phyloP scores from a whole-genome alignment of 2,329 filamentous ascomycete species.

The Ceratocystis diversiconidia region DNA sequence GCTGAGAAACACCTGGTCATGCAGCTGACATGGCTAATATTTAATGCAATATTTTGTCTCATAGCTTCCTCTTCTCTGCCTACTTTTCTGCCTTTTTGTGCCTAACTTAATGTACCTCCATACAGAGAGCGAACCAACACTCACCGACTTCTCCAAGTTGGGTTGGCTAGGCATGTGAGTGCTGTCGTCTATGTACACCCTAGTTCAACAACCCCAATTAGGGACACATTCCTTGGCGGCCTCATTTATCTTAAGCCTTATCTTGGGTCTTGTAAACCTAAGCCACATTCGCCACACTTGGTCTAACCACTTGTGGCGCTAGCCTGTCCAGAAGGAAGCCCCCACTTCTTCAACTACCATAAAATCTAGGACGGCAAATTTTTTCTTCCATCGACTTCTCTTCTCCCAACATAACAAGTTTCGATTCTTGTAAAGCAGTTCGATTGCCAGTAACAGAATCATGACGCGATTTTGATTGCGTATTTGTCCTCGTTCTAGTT shows the following conservation, averaged over 20 bases:
- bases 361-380: constrained; percentile 17
- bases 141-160: constrained; percentile 12
- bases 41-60: neutral
- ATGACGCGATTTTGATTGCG: constrained; percentile 6
- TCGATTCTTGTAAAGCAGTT: neutral
- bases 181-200: neutral
- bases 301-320: constrained; percentile 10
- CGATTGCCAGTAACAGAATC: neutral
- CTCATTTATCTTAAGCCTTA: constrained; percentile 9
- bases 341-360: constrained; percentile 14
- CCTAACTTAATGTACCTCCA: constrained; percentile 4
- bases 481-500: neutral
- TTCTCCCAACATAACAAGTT: constrained; percentile 2
- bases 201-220: constrained; percentile 1
- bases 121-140: constrained; percentile 9
- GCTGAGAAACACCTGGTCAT: constrained; percentile 10
- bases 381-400: neutral
- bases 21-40: constrained; percentile 13
- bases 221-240: constrained; percentile 8
- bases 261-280: neutral
- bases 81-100: constrained; percentile 4
- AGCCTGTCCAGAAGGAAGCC: neutral
- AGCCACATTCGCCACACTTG: neutral
- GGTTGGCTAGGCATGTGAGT: constrained; percentile 7
- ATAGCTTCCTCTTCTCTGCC: neutral